Base-by-base conservation (phyloP, 257 asterid genomes). In the Solanum bulbocastanum region DNA sequence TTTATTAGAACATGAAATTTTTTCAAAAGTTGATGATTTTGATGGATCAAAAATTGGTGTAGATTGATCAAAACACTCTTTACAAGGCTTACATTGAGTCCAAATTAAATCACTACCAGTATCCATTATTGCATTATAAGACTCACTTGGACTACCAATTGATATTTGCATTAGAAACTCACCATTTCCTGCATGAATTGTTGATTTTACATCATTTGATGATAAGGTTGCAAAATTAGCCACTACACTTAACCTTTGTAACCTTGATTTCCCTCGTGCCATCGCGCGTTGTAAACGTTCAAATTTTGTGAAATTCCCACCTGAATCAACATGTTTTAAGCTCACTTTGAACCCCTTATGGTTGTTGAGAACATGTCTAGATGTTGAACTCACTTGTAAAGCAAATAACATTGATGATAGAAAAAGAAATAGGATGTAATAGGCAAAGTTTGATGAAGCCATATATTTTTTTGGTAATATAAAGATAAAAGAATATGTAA, bases 61-160 rank as follows among this genome's bases (percentile, higher is more conserved):
- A 1, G 92, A 76, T 30, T 93, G 98, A 4, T 90, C 68, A 79
- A 89, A 93, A 37, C 98, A 95, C 37, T 92, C 73, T 68, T 87
- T 89, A 87, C 98, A 93, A 2, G 98, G 95, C 88, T 91, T 89
- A 88, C 98, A 94, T 68, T 94, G 98, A 10, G 97, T 93, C 98
- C 97, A 95, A 46, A 90, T 90, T 30, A 95, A 73, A 52, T 95
- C 97, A 73, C 98, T 94, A 13, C 98, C 98, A 1, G 97, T 94
- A 52, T 96, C 98, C 52, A 96, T 87, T 18, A 96, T 96, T 3
- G 96, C 98, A 23, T 93, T 87, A 65, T 91, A 96, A 3, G 94
- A 23, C 0, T 66, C 52, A 5, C 94, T 90, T 12, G 98, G 98
- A 2, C 93, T 92, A 22, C 98, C 98, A 23, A 96, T 92, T 3